phyloP scores from a whole-genome alignment of 164 flowering plant genomes.

The Piper betle region DNA sequence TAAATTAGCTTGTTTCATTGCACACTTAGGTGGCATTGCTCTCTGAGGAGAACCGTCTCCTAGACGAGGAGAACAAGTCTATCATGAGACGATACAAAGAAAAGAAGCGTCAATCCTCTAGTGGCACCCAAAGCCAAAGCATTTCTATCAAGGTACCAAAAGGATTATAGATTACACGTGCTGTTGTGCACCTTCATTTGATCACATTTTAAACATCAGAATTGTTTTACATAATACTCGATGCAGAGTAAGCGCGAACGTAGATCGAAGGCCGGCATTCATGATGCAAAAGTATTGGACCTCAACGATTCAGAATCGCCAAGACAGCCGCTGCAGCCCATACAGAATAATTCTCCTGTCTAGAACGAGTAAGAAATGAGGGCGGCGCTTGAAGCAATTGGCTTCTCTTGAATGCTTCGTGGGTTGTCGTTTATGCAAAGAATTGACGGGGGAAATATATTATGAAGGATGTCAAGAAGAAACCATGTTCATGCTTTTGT shows the following conservation, averaged over 20 bases:
- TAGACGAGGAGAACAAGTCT: conserved; percentile 62
- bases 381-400: neutral
- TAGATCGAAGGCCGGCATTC: conserved; percentile 14
- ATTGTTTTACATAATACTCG: neutral
- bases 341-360: conserved; percentile 47
- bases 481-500: too few species aligned
- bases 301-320: conserved; percentile 12
- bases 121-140: conserved; percentile 23
- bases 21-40: conserved; percentile 40
- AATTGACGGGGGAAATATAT: too few species aligned
- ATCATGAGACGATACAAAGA: conserved; percentile 37
- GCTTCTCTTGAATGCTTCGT: neutral
- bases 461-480: too few species aligned
- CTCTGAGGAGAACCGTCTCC: conserved; percentile 39
- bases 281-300: conserved; percentile 38
- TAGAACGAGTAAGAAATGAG: conserved; percentile 32
- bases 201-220: neutral
- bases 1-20: neutral
- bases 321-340: conserved; percentile 13
- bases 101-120: conserved; percentile 29
- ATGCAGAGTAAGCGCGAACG: neutral
- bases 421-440: too few species aligned
- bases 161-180: neutral
- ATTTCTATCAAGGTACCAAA: conserved; percentile 54
- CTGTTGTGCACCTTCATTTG: too few species aligned